Evolutionary conservation across 148 eudicot species (phyloP), one percentile per base, ranked within the genome.

Genomic region (Vaccinium myrtillus): DNA sequence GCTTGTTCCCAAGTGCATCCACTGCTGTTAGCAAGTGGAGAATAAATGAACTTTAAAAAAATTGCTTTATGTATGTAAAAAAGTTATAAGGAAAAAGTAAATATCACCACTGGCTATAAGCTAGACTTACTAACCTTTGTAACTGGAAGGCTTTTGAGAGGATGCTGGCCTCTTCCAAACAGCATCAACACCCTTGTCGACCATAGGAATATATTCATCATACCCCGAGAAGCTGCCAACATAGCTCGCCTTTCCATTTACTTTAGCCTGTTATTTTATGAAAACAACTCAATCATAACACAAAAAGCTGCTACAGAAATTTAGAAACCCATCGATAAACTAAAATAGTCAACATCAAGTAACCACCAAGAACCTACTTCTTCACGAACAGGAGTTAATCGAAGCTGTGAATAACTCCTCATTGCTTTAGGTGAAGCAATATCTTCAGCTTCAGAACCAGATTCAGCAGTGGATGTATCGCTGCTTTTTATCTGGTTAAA

Each of bases 191-290:
- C 96, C 92, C 90, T 97, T 97, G 86, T 97, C 99, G 49, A 97
- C 98, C 95, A 97, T 95, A 51, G 99, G 99, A 86, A 97, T 94
- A 88, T 93, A 94, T 84, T 97, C 98, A 82, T 97, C 99, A 87
- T 93, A 97, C 75, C 96, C 98, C 46, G 94, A 85, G 89, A 90
- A 94, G 83, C 79, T 82, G 75, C 91, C 91, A 85, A 84, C 91
- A 86, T 86, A 92, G 87, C 92, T 87, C 70, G 89, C 78, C 81
- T 91, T 91, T 85, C 96, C 98, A 83, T 78, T 83, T 53, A 92
- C 88, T 92, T 95, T 97, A 73, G 98, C 92, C 99, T 97, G 89
- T 80, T 85, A 83, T 81, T 69, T 67, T 16, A 32, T 48, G 61
- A 1, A 65, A 67, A 16, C 71, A 84, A 55, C 69, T 49, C 21